Conservation (phyloP, 345 rosid species). For the Syzygium jambos region DNA sequence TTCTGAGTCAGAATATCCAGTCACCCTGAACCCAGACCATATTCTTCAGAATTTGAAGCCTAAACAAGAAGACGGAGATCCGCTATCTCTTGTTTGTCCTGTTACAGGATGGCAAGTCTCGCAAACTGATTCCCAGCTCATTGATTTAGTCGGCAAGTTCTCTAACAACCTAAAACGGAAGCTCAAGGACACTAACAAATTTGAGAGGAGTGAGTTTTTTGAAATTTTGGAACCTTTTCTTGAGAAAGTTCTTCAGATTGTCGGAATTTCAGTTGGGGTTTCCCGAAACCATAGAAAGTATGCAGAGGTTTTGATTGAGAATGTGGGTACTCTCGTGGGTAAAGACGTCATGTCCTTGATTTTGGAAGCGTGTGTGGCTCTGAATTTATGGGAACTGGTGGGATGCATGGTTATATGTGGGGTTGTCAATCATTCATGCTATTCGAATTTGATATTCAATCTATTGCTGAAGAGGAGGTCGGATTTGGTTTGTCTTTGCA, state of each 20-base stretch:
- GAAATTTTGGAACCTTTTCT: conserved; percentile 42
- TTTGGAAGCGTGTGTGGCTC: conserved; percentile 51
- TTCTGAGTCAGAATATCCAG: conserved; percentile 40
- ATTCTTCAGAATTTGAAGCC: conserved; percentile 54
- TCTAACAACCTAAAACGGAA: conserved; percentile 42
- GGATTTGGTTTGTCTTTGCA: conserved; percentile 54
- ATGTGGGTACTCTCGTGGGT: conserved; percentile 45
- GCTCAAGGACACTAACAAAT: conserved; percentile 47
- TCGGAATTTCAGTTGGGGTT: conserved; percentile 19
- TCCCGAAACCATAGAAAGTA: conserved; percentile 13
- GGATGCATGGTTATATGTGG: conserved; percentile 40
- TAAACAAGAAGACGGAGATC: conserved; percentile 31
- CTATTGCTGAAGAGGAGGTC: conserved; percentile 52
- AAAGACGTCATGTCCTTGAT: conserved; percentile 47
- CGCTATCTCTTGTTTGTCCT: conserved; percentile 40
- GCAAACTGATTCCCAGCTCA: conserved; percentile 32
- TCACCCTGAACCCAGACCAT: conserved; percentile 44
- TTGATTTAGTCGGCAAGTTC: conserved; percentile 37
- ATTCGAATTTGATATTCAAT: conserved; percentile 33
- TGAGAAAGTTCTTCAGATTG: conserved; percentile 32
- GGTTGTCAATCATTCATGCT: conserved; percentile 37
- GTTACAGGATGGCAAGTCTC: conserved; percentile 55
- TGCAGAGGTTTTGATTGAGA: conserved; percentile 30
- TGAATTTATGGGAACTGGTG: conserved; percentile 70
- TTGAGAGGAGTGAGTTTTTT: conserved; percentile 35